Conservation (phyloP, 805 yeast species). For the Brettanomyces sp. region DNA sequence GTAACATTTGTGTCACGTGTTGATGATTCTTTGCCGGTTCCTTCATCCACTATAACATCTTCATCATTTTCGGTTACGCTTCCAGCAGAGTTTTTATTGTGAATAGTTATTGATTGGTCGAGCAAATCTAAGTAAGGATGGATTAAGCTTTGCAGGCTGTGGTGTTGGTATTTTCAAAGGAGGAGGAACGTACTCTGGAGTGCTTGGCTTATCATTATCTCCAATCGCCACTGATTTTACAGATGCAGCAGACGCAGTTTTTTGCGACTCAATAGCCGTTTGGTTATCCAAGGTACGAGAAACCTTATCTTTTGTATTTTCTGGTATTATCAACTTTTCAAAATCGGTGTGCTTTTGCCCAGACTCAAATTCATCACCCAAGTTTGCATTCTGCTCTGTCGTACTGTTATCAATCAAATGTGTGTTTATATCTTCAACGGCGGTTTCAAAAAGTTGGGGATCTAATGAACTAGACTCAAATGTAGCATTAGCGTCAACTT, state of each 20-base stretch:
- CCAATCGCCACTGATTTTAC: background rate
- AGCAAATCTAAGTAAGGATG: constrained; percentile 12
- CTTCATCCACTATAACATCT: background rate
- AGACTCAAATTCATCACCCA: background rate
- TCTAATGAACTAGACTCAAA: constrained; percentile 1
- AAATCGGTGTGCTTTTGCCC: background rate
- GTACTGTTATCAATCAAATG: background rate
- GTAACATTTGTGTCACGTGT: no score
- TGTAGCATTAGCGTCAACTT: background rate
- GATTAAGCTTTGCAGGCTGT: constrained; percentile 19
- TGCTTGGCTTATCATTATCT: constrained; percentile 3
- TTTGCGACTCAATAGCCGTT: background rate
- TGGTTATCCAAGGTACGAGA: background rate
- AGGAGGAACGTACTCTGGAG: constrained; percentile 6
- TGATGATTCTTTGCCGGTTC: no score
- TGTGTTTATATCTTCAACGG: constrained; percentile 3
- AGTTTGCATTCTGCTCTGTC: background rate
- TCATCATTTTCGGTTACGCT: background rate
- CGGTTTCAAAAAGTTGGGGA: constrained; percentile 6
- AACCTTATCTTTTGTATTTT: background rate
- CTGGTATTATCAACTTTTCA: background rate
- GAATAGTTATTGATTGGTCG: constrained; percentile 11
- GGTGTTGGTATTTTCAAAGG: constrained; percentile 13
- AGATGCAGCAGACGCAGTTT: background rate
- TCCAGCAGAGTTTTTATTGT: constrained; percentile 7